Conservation (phyloP, 768 basidiomycete species). For the Austroboletus festivus region DNA sequence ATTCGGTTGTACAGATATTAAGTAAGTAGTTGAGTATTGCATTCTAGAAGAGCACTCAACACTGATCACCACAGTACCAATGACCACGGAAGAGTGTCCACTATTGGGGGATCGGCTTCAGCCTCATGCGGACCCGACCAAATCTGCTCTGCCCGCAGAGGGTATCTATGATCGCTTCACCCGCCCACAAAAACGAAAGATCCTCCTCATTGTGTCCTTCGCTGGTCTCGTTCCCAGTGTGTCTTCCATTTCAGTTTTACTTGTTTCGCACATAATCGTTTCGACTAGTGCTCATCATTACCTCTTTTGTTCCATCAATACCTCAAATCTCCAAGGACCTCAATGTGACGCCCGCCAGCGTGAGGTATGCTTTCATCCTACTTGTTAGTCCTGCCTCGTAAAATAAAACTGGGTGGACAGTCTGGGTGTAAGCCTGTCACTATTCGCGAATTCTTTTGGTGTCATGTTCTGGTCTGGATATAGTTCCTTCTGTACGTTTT, state of each 20-base stretch:
- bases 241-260: slow-evolving; percentile 13
- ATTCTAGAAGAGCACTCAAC: too few relatives aligned
- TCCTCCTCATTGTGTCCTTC: slow-evolving; percentile 57
- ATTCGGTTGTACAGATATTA: too few relatives aligned
- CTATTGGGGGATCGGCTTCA: slow-evolving; percentile 16
- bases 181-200: slow-evolving; percentile 17
- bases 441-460: slow-evolving; percentile 43
- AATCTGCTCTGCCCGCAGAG: too few relatives aligned
- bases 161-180: too few relatives aligned
- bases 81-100: slow-evolving; percentile 29
- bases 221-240: slow-evolving; percentile 63
- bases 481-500: slow-evolving; percentile 43
- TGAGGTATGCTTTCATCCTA: slow-evolving; percentile 42
- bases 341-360: slow-evolving; percentile 48
- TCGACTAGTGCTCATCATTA: slow-evolving; percentile 59
- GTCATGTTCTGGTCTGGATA: slow-evolving; percentile 52
- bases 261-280: neutral
- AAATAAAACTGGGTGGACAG: slow-evolving; percentile 19
- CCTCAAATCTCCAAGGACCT: slow-evolving; percentile 71
- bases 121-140: too few relatives aligned
- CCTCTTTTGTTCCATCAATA: slow-evolving; percentile 71
- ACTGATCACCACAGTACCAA: too few relatives aligned
- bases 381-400: neutral
- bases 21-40: too few relatives aligned
- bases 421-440: slow-evolving; percentile 49